These are phyloP conservation scores for Polychaeton citri DNA, from an alignment of 2,329 filamentous ascomycete genomes.

Conservation along the genomic window DNA sequence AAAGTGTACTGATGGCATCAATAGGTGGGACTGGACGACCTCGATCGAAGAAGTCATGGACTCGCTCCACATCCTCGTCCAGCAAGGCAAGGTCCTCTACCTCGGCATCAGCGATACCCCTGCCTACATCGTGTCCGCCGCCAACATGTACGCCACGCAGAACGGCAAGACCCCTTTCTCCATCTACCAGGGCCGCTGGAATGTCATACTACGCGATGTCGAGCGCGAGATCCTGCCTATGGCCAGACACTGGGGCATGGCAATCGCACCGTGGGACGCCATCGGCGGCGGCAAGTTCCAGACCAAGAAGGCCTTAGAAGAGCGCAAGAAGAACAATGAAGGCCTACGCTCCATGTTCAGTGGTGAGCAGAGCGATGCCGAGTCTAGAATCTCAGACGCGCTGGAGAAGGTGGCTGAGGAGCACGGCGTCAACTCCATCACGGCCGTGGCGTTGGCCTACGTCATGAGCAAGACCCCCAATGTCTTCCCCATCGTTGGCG, in stretches of 20 bases:
- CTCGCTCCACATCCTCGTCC: conserved; percentile 47
- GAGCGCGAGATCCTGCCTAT: conserved; percentile 59
- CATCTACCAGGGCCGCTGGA: conserved; percentile 56
- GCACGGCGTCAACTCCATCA: conserved; percentile 42
- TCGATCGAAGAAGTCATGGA: conserved; percentile 57
- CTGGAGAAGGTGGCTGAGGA: conserved; percentile 47
- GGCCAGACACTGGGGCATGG: conserved; percentile 50
- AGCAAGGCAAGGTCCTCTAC: conserved; percentile 51
- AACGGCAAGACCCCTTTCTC: conserved; percentile 58
- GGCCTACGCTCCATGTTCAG: conserved; percentile 16
- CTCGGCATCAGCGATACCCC: conserved; percentile 56
- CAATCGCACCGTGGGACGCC: conserved; percentile 44
- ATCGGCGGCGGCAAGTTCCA: conserved; percentile 37
- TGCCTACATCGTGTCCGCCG: conserved; percentile 38
- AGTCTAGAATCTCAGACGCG: conserved; percentile 39
- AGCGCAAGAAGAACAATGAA: conserved; percentile 31
- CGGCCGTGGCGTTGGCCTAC: conserved; percentile 49
- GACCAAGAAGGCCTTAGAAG: conserved; percentile 30
- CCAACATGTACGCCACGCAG: conserved; percentile 43
- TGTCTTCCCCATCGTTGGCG: conserved; percentile 63
- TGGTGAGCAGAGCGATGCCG: conserved; percentile 31
- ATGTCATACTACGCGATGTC: conserved; percentile 47
- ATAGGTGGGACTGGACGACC: conserved; percentile 54
- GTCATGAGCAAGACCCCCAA: conserved; percentile 52
- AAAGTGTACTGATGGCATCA: not conserved